Evolutionary conservation across 768 basidiomycete species (phyloP), one percentile per base, ranked within the genome.

Genomic region (Tulasnella sp.): DNA sequence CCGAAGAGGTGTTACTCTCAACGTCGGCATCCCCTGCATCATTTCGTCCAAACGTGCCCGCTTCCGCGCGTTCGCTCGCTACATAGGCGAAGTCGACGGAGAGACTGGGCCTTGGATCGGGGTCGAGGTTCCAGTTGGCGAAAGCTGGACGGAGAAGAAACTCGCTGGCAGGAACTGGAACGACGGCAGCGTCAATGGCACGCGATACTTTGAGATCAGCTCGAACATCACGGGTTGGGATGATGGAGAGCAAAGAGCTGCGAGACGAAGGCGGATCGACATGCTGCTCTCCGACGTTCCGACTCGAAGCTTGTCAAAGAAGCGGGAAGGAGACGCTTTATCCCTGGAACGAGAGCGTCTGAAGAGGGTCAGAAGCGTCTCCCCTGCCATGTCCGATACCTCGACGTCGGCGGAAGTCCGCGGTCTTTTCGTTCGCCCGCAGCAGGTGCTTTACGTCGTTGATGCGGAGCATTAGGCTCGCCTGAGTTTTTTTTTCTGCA

Each of bases 11-110:
- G 90, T 91, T 3, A 92, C 90, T 15, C 88, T 96, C 46, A 91
- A 93, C 46, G 90, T 95, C 37, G 94, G 94, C 11, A 96, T 96
- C 44, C 93, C 95, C 0, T 96, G 95, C 85, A 94, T 96, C 83
- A 92, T 96, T 80, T 89, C 93, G 3, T 92, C 91, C 57, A 92
- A 93, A 82, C 88, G 92, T 48, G 91, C 91, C 80, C 89, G 93
- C 11, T 94, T 96, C 87, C 91, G 92, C 73, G 95, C 95, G 0
- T 92, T 90, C 81, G 95, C 94, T 29, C 86, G 94, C 5, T 96
- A 96, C 82, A 94, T 96, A 74, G 95, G 93, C 7, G 93, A 94
- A 82, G 90, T 96, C 1, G 87, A 89, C 72, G 95, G 94, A 48
- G 93, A 95, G 83, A 81, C 82, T 5, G 95, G 95, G 0, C 90